Base-by-base conservation (phyloP, 139 green algal genomes). In the Chlamydomonas sp. region DNA sequence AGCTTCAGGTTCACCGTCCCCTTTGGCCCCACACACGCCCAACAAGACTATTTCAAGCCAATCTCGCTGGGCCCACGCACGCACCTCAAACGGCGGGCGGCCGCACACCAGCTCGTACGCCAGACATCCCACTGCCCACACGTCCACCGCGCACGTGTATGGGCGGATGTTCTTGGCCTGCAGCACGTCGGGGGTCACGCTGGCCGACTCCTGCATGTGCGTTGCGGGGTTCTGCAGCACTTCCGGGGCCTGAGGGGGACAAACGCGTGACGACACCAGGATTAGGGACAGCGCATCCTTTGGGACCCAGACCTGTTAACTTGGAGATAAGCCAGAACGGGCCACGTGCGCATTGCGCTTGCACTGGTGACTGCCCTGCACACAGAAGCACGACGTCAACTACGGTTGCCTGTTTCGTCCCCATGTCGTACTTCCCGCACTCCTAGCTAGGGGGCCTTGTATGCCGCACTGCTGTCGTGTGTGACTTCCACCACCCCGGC, bases 81-180 rank as follows among this genome's bases (percentile, higher is more conserved):
- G 31, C 57, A 64, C 91, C 86, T 95, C 91, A 81, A 95, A 95
- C 1, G 92, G 92, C 57, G 91, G 92, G 88, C 88, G 87, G 17
- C 95, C 94, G 64, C 93, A 91, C 68, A 98, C 89, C 66, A 97
- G 92, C 94, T 98, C 96, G 74, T 98, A 98, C 0, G 95, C 95
- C 84, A 98, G 91, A 67, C 97, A 94, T 9, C 96, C 96, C 61
- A 96, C 92, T 14, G 96, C 95, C 96, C 96, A 98, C 8, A 98
- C 92, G 78, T 94, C 91, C 67, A 96, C 95, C 63, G 93, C 79
- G 57, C 89, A 77, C 15, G 92, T 91, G 90, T 97, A 98, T 2
- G 95, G 93, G n/a, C 85, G 85, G 68, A 98, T 92, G 75, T 88
- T 89, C 63, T 92, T 89, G 58, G 67, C 80, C 14, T 87, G 59